Evolutionary conservation across 306 rosid genomes (phyloP).

Genomic region (Cucurbita ficifolia): DNA sequence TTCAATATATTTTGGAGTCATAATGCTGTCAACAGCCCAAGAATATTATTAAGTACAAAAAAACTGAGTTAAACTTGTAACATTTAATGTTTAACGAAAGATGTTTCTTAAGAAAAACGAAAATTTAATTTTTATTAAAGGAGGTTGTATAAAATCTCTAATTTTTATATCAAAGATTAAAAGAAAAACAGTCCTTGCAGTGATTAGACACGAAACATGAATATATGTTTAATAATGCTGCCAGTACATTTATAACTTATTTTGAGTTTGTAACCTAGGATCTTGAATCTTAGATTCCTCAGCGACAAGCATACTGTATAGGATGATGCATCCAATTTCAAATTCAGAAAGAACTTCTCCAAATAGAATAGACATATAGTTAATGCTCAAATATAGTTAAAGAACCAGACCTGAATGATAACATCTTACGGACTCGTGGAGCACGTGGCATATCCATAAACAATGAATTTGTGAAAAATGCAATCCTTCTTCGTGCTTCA

Average conservation of each 20-base stretch:
- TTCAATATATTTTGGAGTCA: slow-evolving; percentile 93
- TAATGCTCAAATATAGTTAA: slow-evolving; percentile 8
- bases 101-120: background rate
- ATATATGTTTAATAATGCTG: background rate
- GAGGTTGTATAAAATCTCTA: background rate
- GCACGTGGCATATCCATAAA: slow-evolving; percentile 99
- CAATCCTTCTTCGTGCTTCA: slow-evolving; percentile 93
- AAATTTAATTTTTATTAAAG: background rate
- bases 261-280: background rate
- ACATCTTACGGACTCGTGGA: slow-evolving; percentile 93
- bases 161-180: background rate
- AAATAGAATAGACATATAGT: background rate
- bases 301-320: background rate
- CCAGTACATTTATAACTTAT: background rate
- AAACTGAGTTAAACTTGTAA: background rate
- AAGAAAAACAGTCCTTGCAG: background rate
- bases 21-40: slow-evolving; percentile 38
- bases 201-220: background rate
- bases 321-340: slow-evolving; percentile 7
- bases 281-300: background rate
- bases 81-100: background rate
- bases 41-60: background rate
- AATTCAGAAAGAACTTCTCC: slow-evolving; percentile 5
- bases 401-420: slow-evolving; percentile 61
- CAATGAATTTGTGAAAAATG: slow-evolving; percentile 82